phyloP scores from a whole-genome alignment of 768 basidiomycete species.

The Rhodosporidiobolus odoratus region DNA sequence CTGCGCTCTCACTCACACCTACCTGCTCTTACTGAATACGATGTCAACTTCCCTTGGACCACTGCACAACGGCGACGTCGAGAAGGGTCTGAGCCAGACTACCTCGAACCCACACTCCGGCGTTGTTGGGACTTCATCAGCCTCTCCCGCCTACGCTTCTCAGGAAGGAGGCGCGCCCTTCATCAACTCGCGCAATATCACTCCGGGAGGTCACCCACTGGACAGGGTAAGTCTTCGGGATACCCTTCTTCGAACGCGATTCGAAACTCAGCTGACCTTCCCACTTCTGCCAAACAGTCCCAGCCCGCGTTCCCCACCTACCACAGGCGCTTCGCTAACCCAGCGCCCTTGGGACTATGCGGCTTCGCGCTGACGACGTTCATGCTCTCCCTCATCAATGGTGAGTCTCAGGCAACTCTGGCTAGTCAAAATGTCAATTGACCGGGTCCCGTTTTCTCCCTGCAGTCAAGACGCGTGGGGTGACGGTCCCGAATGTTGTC shows the following conservation, averaged over 20 bases:
- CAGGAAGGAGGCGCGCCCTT: conserved; percentile 33
- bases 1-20: too few species aligned
- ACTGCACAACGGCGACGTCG: conserved; percentile 26
- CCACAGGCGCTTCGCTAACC: conserved; percentile 40
- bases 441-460: neutral
- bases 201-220: conserved; percentile 29
- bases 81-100: conserved; percentile 4
- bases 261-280: neutral
- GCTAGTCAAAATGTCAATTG: neutral
- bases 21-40: too few species aligned
- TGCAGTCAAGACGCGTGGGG: conserved; percentile 41
- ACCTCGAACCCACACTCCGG: neutral
- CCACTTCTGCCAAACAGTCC: neutral
- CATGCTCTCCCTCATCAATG: conserved; percentile 41
- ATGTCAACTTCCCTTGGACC: too few species aligned
- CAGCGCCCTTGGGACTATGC: conserved; percentile 33
- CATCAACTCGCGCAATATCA: conserved; percentile 31
- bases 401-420: neutral
- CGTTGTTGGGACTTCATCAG: neutral
- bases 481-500: conserved; percentile 32
- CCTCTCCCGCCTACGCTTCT: conserved; percentile 13
- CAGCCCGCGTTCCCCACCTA: conserved; percentile 44
- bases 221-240: conserved; percentile 5
- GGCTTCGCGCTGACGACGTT: conserved; percentile 47
- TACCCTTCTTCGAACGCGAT: neutral